Evolutionary conservation across 805 yeast genomes (phyloP), one percentile per base, ranked within the genome.

Genomic region (Starmerella khaoyaiensis): DNA sequence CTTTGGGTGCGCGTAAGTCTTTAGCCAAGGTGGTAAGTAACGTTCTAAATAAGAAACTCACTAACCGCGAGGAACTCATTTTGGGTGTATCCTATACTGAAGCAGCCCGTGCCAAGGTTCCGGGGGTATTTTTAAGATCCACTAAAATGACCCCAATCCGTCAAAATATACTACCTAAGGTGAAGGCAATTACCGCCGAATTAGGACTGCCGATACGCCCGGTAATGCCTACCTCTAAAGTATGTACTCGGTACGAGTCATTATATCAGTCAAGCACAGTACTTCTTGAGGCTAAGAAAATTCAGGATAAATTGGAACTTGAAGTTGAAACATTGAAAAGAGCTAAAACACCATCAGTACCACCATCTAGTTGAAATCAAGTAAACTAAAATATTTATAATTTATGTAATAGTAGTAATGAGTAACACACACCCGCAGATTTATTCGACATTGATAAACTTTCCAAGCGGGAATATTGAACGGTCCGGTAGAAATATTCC

Each of bases 41-140:
- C 16, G 34, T 47, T 10, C 54, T 76, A 26, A 63, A 69, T 35
- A 69, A 69, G 53, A 67, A 72, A 28, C 67, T 86, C 35, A 71
- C 81, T 0, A 65, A 71, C 16, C 78, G 79, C 49, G 94, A 86
- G 52, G 86, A 83, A 58, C 80, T 74, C 40, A 76, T 82, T 0
- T 79, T 76, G 50, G 98, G 98, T 10, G 68, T 90, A 26, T 64
- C 74, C 35, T 77, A 78, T 45, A 21, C 31, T 4, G 42, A 39
- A 12, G 12, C 39, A 2, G 28, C 20, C 93, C 81, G 57, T 76
- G 54, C 16, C 49, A 54, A 40, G 53, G 54, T 22, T 46, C 60
- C 93, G 0, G 97, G 97, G 21, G 95, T 83, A 2, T 72, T 67
- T 36, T 61, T 87, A 41, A 67, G 98, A 45, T 83, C 96, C 0